Evolutionary conservation across 1,284 basidiomycete genomes (phyloP).

Genomic region (Pascua guehoae): DNA sequence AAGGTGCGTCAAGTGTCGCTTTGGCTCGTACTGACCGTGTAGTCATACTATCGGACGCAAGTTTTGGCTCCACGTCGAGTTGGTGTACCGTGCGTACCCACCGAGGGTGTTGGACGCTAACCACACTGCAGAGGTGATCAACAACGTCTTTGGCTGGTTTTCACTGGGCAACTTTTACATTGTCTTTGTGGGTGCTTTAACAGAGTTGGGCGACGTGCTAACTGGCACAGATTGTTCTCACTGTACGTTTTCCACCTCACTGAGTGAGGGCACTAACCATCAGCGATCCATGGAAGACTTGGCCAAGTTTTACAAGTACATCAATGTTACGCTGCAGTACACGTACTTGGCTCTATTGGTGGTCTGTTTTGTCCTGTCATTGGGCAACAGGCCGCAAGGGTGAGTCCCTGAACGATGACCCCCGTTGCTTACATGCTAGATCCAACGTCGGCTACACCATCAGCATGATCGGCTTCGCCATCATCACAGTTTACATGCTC

Average conservation of each 20-base stretch:
- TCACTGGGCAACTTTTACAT: conserved; percentile 86
- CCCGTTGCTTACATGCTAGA: conserved; percentile 18
- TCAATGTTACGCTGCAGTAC: conserved; percentile 79
- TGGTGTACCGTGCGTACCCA: conserved; percentile 60
- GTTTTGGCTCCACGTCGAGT: conserved; percentile 90
- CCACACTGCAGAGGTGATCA: conserved; percentile 59
- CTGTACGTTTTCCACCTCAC: too few relatives aligned
- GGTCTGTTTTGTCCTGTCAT: conserved; percentile 82
- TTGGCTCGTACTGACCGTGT: too few relatives aligned
- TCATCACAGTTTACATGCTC: conserved; percentile 90
- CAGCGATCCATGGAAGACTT: too few relatives aligned
- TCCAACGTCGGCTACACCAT: conserved; percentile 74
- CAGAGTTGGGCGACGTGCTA: too few relatives aligned
- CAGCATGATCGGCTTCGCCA: conserved; percentile 74
- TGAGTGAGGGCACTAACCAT: too few relatives aligned
- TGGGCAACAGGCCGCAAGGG: conserved; percentile 91
- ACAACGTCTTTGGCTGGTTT: conserved; percentile 90
- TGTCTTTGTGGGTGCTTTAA: conserved; percentile 63
- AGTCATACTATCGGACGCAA: conserved; percentile 80
- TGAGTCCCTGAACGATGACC: conserved; percentile 25
- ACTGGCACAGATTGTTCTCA: too few relatives aligned
- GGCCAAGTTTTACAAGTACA: conserved; percentile 50
- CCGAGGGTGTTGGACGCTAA: too few relatives aligned
- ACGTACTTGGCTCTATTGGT: conserved; percentile 81
- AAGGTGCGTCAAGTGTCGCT: too few relatives aligned